These are phyloP conservation scores for Pascua sp. DNA, from an alignment of 1,284 basidiomycete species.

Conservation along the genomic window DNA sequence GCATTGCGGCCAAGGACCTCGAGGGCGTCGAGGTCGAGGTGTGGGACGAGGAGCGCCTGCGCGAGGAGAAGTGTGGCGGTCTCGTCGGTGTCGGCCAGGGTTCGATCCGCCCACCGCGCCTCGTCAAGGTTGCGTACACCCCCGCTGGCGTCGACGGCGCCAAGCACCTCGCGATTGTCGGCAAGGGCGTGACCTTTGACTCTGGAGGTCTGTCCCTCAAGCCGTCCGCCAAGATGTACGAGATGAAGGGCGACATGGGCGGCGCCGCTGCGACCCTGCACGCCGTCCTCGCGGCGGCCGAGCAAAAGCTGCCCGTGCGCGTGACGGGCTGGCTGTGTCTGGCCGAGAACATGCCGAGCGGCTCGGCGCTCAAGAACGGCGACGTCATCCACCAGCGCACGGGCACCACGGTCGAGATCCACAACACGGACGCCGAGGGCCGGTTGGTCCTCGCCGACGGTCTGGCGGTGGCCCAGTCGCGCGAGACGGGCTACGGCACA, in stretches of 20 bases:
- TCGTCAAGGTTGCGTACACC: constrained; percentile 15
- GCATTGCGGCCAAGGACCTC: constrained; percentile 3
- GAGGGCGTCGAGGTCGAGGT: constrained; percentile 12
- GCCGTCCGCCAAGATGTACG: constrained; percentile 15
- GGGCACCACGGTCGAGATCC: constrained; percentile 17
- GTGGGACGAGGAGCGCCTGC: constrained; percentile 18
- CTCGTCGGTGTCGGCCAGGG: constrained; percentile 18
- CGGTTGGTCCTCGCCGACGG: constrained; percentile 21
- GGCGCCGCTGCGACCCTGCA: constrained; percentile 17
- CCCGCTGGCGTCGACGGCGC: constrained; percentile 1
- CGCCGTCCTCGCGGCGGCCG: constrained; percentile 16
- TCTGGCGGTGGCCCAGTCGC: constrained; percentile 11
- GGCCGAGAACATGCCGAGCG: constrained; percentile 21
- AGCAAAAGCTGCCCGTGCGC: constrained; percentile 11
- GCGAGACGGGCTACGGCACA: constrained; percentile 19
- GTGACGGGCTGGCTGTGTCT: constrained; percentile 19
- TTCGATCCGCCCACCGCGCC: constrained; percentile 9
- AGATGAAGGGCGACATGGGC: constrained; percentile 24
- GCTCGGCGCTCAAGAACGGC: constrained; percentile 14
- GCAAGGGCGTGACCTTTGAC: constrained; percentile 22
- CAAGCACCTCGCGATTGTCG: constrained; percentile 18
- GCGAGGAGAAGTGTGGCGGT: constrained; percentile 6
- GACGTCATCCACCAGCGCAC: constrained; percentile 18
- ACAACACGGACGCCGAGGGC: constrained; percentile 22
- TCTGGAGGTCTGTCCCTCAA: constrained; percentile 19